Percentiles rank a stretch among this genome's conserved stretches.
Evolutionary conservation across 73 alveolate species (phyloP).

Genomic region (Paramecium biaurelia): DNA sequence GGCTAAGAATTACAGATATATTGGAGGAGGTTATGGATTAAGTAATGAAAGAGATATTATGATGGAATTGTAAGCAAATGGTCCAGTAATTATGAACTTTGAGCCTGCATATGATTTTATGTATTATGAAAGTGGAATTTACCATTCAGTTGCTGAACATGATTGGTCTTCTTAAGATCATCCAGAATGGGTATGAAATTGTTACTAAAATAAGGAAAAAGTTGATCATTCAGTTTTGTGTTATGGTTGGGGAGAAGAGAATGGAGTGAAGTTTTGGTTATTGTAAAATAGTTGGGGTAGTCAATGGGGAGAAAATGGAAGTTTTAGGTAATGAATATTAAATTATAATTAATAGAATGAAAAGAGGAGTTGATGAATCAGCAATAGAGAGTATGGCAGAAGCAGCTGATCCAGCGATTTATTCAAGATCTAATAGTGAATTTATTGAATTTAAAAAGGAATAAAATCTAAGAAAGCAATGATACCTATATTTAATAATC

Average conservation of each 20-base stretch:
- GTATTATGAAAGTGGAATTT: conserved; percentile 64
- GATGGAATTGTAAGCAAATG: conserved; percentile 53
- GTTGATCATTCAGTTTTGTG: conserved; percentile 65
- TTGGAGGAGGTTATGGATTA: conserved; percentile 64
- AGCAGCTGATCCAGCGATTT: conserved; percentile 43
- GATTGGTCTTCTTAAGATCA: conserved; percentile 51
- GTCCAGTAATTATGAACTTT: conserved; percentile 59
- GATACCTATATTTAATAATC: neutral
- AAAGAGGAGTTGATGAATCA: conserved; percentile 63
- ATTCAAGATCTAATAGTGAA: conserved; percentile 11
- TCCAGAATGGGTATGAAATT: conserved; percentile 49
- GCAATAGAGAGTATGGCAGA: conserved; percentile 57
- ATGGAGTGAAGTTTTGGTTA: conserved; percentile 57
- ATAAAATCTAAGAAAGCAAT: neutral
- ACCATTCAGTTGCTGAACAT: conserved; percentile 59
- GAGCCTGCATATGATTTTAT: conserved; percentile 61
- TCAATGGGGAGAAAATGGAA: conserved; percentile 63
- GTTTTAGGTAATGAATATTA: conserved; percentile 9
- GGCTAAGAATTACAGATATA: conserved; percentile 51
- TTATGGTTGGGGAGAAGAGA: conserved; percentile 67
- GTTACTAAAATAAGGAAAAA: conserved; percentile 13
- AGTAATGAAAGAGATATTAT: conserved; percentile 62
- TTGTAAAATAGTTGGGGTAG: conserved; percentile 61
- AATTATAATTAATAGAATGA: conserved; percentile 16
- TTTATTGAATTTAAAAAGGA: neutral